phyloP scores from a whole-genome alignment of 192 early-diverging fungal species.

The Oehlia diaphana region DNA sequence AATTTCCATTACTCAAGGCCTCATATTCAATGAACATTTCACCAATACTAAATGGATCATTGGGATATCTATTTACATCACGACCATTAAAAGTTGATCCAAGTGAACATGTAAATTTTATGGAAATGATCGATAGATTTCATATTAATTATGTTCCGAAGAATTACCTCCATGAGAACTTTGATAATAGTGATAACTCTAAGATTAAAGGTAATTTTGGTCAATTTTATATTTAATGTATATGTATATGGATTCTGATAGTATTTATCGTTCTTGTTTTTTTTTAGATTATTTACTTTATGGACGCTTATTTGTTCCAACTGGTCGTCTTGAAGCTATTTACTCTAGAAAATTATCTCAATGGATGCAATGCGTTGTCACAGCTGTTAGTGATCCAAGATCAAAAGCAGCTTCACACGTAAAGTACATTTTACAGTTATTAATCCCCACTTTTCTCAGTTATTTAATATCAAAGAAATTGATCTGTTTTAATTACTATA shows the following conservation, averaged over 20 bases:
- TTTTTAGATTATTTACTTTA: slow-evolving; percentile 63
- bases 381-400: slow-evolving; percentile 62
- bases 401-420: slow-evolving; percentile 49
- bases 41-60: slow-evolving; percentile 57
- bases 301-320: slow-evolving; percentile 72
- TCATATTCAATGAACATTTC: slow-evolving; percentile 71
- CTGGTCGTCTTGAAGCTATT: slow-evolving; percentile 65
- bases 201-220: background rate
- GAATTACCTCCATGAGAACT: background rate
- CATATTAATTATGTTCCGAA: slow-evolving; percentile 38
- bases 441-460: background rate
- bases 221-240: background rate
- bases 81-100: slow-evolving; percentile 60
- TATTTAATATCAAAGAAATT: background rate
- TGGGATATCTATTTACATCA: slow-evolving; percentile 84
- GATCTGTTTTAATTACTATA: slow-evolving; percentile 24
- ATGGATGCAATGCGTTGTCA: slow-evolving; percentile 57
- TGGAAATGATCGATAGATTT: slow-evolving; percentile 55
- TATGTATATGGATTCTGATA: background rate
- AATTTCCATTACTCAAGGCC: slow-evolving; percentile 73
- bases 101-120: slow-evolving; percentile 49
- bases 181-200: background rate
- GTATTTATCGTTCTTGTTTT: background rate
- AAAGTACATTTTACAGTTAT: slow-evolving; percentile 21
- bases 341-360: slow-evolving; percentile 55